phyloP scores from a whole-genome alignment of 2,329 filamentous ascomycete species.

The Endocalyx cinctus region DNA sequence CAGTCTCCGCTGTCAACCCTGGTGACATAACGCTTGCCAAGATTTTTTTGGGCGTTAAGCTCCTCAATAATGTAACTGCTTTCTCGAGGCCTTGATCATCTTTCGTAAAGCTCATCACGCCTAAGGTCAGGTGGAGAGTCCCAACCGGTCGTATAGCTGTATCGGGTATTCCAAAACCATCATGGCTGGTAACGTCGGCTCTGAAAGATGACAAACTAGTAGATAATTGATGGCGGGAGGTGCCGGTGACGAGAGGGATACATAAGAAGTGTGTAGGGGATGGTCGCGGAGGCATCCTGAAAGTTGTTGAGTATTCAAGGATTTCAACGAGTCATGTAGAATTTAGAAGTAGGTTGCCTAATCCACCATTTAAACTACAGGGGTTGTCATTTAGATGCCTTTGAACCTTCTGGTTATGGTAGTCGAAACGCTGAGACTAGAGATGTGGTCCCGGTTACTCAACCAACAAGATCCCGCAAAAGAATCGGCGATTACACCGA shows the following conservation, averaged over 20 bases:
- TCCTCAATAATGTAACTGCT: constrained; percentile 36
- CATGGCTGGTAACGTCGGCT: constrained; percentile 46
- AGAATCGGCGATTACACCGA: too few relatives aligned
- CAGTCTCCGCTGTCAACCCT: constrained; percentile 1
- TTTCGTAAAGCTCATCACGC: constrained; percentile 70
- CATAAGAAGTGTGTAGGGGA: constrained; percentile 71
- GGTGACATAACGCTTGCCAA: constrained; percentile 23
- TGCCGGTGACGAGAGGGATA: constrained; percentile 62
- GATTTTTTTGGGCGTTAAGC: constrained; percentile 35
- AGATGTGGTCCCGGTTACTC: too few relatives aligned
- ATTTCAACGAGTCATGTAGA: too few relatives aligned
- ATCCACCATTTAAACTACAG: too few relatives aligned
- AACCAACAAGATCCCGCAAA: too few relatives aligned
- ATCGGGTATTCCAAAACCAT: constrained; percentile 50
- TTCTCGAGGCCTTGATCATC: constrained; percentile 38
- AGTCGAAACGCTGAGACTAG: too few relatives aligned
- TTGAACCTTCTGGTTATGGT: too few relatives aligned
- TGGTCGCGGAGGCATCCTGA: constrained; percentile 30
- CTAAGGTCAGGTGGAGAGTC: constrained; percentile 80
- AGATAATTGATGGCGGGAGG: constrained; percentile 62
- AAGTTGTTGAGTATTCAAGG: too few relatives aligned
- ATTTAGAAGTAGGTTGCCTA: too few relatives aligned
- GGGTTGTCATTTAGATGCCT: too few relatives aligned
- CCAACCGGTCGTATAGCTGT: constrained; percentile 71
- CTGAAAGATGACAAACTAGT: constrained; percentile 57